Percentiles rank a stretch among this genome's conserved stretches.
phyloP scores from a whole-genome alignment of 805 yeast species.

The Kodamaea kaohsiungensis region DNA sequence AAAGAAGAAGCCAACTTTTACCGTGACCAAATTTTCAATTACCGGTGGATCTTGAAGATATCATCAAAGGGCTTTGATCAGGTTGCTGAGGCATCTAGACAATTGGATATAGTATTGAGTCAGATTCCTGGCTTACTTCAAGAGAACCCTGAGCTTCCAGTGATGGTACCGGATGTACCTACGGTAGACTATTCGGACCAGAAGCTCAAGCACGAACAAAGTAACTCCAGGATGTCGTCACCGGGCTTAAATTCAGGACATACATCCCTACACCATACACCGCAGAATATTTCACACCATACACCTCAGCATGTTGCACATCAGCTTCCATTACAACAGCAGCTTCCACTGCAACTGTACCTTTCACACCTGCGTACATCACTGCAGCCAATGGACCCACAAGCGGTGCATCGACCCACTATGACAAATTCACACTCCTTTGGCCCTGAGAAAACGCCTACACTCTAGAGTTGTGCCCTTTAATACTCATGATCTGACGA shows the following conservation, averaged over 20 bases:
- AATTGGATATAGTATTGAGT: constrained; percentile 68
- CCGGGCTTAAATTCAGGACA: neutral
- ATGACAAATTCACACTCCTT: constrained; percentile 3
- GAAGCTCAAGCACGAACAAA: neutral
- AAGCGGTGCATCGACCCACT: constrained; percentile 3
- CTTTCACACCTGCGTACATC: constrained; percentile 1
- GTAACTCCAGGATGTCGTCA: neutral
- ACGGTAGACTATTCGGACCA: constrained; percentile 2
- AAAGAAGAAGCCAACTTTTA: constrained; percentile 65
- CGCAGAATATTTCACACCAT: neutral
- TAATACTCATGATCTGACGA: neutral
- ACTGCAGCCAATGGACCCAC: constrained; percentile 3
- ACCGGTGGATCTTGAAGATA: constrained; percentile 73
- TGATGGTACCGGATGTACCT: constrained; percentile 32
- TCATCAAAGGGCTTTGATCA: constrained; percentile 77
- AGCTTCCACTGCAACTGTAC: constrained; percentile 3
- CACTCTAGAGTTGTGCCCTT: constrained; percentile 1
- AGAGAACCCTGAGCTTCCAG: constrained; percentile 39
- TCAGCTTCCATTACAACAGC: neutral
- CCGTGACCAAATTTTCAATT: constrained; percentile 69
- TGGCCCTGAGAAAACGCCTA: constrained; percentile 2
- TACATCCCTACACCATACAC: neutral
- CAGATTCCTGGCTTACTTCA: constrained; percentile 72
- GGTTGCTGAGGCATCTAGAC: constrained; percentile 69
- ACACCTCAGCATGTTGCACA: constrained; percentile 4